Evolutionary conservation across 371 early-diverging fungal species (phyloP), one percentile per base, ranked within the genome.

Genomic region (Scutellospora calospora): DNA sequence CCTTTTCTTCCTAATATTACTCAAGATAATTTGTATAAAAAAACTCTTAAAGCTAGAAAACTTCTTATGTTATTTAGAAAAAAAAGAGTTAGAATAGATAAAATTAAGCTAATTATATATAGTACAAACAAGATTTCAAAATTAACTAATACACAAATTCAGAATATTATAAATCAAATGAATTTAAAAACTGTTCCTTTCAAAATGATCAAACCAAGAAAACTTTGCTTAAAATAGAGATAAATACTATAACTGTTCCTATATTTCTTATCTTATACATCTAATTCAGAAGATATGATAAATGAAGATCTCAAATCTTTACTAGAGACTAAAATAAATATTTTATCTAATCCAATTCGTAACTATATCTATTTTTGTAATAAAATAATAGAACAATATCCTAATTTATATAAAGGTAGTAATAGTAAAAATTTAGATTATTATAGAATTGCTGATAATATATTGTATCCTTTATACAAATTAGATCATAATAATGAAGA

Each of bases 1-100:
- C 74, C 74, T 20, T 74, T 55, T 74, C 71, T 71, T 45, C 52
- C 38, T 38, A 33, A 31, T 74, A 74, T 73, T 11, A 73, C 74
- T 16, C 74, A 73, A 73, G 74, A 20, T 73, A 73, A 73, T 54
- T 73, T 73, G 54, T 54, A 25, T n/a, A 73, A 73, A 55, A 73
- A 73, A 73, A 73, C 74, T 54, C 31, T 27, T 52, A 73, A 54
- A 31, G 74, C 74, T 54, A 73, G 74, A 73, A 73, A 73, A 54
- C 74, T 27, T 73, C 55, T 73, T 31, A 73, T 73, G 54, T 55
- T 73, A 68, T 68, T 68, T 29, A 16, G 22, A 68, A 18, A 68
- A 38, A 38, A 38, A 6, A 38, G 6, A 38, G 38, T 38, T 38
- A 6, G 38, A 38, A 38, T 38, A 38, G 38, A 38, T 38, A 38